A percentile compares a stretch with the other conserved stretches of the same genome.
These are phyloP conservation scores for Calocera viscosa DNA, from an alignment of 768 basidiomycete genomes.

Conservation along the genomic window DNA sequence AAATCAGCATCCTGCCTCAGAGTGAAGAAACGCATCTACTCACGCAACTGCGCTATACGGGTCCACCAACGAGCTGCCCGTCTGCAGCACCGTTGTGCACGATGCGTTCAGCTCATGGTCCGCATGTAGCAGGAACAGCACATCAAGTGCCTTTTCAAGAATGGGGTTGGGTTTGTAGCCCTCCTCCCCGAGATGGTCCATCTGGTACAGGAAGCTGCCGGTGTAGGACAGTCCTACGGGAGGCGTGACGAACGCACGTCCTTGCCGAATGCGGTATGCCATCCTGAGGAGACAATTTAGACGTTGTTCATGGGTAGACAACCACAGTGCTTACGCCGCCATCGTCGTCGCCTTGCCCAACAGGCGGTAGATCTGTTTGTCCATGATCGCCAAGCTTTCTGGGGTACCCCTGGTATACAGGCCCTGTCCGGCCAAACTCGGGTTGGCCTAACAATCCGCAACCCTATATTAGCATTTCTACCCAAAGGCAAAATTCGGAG, in stretches of 20 bases:
- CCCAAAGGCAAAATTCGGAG: conserved; percentile 14
- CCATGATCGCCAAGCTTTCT: conserved; percentile 63
- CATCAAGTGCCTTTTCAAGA: conserved; percentile 75
- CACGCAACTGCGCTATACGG: conserved; percentile 78
- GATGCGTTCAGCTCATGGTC: conserved; percentile 87
- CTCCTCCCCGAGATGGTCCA: conserved; percentile 66
- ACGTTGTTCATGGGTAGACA: neutral
- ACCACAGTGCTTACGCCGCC: conserved; percentile 48
- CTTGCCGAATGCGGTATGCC: conserved; percentile 88
- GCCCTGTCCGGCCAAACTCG: conserved; percentile 33
- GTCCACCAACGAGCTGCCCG: conserved; percentile 78
- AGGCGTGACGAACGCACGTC: conserved; percentile 73
- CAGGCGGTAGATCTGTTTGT: conserved; percentile 80
- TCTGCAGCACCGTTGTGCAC: conserved; percentile 75
- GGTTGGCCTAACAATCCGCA: neutral
- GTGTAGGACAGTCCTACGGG: conserved; percentile 74
- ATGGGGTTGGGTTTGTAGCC: conserved; percentile 72
- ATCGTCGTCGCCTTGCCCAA: conserved; percentile 82
- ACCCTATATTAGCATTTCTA: neutral
- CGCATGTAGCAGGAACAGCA: conserved; percentile 75
- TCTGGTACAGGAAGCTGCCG: conserved; percentile 80
- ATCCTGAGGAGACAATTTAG: conserved; percentile 37
- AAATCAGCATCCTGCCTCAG: conserved; percentile 1
- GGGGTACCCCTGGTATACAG: conserved; percentile 58
- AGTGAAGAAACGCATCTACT: conserved; percentile 16